These are phyloP conservation scores for Papiliotrema terrestris DNA, from an alignment of 1,284 basidiomycete genomes.

Conservation along the genomic window DNA sequence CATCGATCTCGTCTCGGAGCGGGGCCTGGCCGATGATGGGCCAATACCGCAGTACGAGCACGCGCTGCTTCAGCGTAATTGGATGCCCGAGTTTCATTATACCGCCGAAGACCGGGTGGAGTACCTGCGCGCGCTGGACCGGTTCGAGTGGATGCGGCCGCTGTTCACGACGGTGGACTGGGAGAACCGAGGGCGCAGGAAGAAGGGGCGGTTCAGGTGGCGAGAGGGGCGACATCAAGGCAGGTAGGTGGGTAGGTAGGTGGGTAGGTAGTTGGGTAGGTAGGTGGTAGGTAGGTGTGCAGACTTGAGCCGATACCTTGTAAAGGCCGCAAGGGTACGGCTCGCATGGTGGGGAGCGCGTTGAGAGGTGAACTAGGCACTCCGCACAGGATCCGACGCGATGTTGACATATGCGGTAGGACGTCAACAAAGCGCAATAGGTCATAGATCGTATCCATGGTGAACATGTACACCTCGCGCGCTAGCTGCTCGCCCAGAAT, in stretches of 20 bases:
- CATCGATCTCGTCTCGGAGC: background rate
- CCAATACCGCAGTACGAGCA: slow-evolving; percentile 8
- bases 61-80: slow-evolving; percentile 7
- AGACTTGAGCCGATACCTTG: too few species aligned
- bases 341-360: too few species aligned
- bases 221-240: background rate
- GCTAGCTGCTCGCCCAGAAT: background rate
- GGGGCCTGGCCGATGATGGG: background rate
- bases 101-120: background rate
- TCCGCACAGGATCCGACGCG: too few species aligned
- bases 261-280: too few species aligned
- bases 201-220: background rate
- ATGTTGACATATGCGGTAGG: too few species aligned
- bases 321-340: too few species aligned
- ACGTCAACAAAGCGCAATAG: too few species aligned
- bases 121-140: background rate
- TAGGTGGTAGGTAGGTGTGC: too few species aligned
- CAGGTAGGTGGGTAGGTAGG: background rate
- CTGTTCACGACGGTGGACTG: background rate
- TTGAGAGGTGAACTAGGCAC: too few species aligned
- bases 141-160: background rate
- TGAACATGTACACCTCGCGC: background rate
- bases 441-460: background rate
- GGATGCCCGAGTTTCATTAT: slow-evolving; percentile 8
- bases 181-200: background rate